These are phyloP conservation scores for Fusarium guadeloupense DNA, from an alignment of 2,329 filamentous ascomycete genomes.

Conservation along the genomic window DNA sequence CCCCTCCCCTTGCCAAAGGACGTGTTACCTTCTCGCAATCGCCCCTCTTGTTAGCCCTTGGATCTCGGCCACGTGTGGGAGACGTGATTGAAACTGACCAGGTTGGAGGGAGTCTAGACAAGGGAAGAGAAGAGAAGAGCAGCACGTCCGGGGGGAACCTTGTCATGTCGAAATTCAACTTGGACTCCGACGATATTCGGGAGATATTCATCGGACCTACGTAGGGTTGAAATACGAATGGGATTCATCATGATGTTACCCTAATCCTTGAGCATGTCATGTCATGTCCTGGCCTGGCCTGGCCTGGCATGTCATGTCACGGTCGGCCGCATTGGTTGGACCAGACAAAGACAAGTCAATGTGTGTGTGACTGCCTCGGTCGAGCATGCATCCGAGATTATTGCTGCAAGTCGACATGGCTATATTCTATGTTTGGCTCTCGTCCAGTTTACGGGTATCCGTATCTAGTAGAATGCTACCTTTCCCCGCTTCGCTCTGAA, in stretches of 20 bases:
- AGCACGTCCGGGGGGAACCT: conserved; percentile 6
- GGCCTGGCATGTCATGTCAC: conserved; percentile 11
- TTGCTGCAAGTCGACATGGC: conserved; percentile 41
- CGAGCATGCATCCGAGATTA: conserved; percentile 42
- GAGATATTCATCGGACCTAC: conserved; percentile 1
- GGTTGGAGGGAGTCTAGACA: conserved; percentile 1
- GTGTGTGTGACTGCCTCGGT: conserved; percentile 42
- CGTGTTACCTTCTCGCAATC: conserved; percentile 23
- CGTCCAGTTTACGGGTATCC: neutral
- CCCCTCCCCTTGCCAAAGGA: conserved; percentile 28
- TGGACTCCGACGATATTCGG: conserved; percentile 15
- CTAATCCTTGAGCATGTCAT: conserved; percentile 24
- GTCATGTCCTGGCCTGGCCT: no score
- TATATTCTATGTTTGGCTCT: conserved; percentile 24
- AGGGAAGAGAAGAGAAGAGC: conserved; percentile 3
- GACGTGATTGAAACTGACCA: conserved; percentile 20
- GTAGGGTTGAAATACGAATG: neutral
- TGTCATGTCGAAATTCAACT: conserved; percentile 2
- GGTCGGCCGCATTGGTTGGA: conserved; percentile 24
- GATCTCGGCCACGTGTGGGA: conserved; percentile 40
- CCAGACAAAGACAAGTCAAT: conserved; percentile 20
- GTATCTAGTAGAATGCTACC: conserved; percentile 18
- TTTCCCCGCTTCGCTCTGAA: conserved; percentile 10
- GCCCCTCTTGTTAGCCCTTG: conserved; percentile 16
- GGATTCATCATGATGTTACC: conserved; percentile 27